Percentiles rank a stretch among this genome's conserved stretches.
phyloP scores from a whole-genome alignment of 345 rosid species.

The Arabidopsis suecica region DNA sequence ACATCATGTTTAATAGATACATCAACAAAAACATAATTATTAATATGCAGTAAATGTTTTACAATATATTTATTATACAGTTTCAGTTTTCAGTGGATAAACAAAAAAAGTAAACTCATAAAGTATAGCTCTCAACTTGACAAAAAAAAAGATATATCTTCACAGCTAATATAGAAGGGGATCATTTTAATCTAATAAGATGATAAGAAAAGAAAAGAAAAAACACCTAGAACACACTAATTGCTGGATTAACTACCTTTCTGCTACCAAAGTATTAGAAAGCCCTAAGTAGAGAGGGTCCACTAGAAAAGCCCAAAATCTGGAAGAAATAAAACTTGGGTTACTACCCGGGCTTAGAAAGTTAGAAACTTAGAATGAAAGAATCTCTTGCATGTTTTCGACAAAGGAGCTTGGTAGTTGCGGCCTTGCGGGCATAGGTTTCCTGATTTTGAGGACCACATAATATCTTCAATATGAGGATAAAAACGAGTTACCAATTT shows the following conservation, averaged over 20 bases:
- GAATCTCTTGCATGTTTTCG: neutral
- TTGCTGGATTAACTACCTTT: neutral
- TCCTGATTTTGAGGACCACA: neutral
- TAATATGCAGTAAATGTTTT: too few relatives aligned
- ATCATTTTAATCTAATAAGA: too few relatives aligned
- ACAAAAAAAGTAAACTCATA: neutral
- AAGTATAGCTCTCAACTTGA: neutral
- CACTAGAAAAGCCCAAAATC: constrained; percentile 8
- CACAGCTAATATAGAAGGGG: too few relatives aligned
- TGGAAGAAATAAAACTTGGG: neutral
- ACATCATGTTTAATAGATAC: too few relatives aligned
- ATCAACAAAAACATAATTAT: too few relatives aligned
- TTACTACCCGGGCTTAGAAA: neutral
- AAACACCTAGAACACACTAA: neutral
- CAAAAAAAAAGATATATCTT: too few relatives aligned
- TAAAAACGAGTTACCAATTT: neutral
- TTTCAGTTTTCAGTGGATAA: neutral
- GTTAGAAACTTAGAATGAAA: neutral
- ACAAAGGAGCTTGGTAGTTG: neutral
- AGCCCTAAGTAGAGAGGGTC: constrained; percentile 10
- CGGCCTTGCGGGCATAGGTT: neutral
- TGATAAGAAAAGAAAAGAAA: too few relatives aligned
- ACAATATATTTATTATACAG: too few relatives aligned
- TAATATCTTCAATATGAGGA: neutral
- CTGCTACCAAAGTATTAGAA: neutral